Evolutionary conservation across 306 rosid species (phyloP), one percentile per base, ranked within the genome.

Genomic region (Dryas drummondii): DNA sequence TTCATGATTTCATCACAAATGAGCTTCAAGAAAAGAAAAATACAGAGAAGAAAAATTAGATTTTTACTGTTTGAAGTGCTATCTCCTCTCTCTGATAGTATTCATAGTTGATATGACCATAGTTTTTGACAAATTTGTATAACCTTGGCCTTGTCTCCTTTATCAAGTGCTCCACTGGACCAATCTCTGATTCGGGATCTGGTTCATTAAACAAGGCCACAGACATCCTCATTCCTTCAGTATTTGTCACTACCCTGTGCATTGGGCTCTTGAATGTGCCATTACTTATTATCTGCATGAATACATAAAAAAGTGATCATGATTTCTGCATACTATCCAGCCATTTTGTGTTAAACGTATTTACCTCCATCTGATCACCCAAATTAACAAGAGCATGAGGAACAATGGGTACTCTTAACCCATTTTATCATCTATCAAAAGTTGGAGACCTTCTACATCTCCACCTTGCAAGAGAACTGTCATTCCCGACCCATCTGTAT

Each of bases 371-470:
- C 3, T 89, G 97, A 75, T 93, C 98, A 66, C 98, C 98, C 50
- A 93, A 85, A 51, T 93, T 91, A 64, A 93, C 45, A 12, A 93
- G 83, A 80, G 97, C 93, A 37, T 81, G 72, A 15, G 92, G 78
- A 68, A 89, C 60, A 40, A 88, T 82, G n/a, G 98, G 91, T 50
- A 87, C 88, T 76, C 71, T 86, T 86, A 63, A 78, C 87, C 98
- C 98, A 93, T 63, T 83, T 83, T 67, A 10, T 78, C 78, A 65
- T 84, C 96, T 81, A 84, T 88, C 84, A 84, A 75, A 75, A 93
- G 51, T 78, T 93, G 98, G 46, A 93, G 91, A 64, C 98, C 96
- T 81, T 89, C 96, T 10, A 89, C 90, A 65, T 83, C 84, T 66
- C 75, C 40, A 66, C 89, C 97, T 77, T 88, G 98, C 87, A 93